phyloP scores from a whole-genome alignment of 2,329 filamentous ascomycete genomes.

The Sordariomycetes sp. region DNA sequence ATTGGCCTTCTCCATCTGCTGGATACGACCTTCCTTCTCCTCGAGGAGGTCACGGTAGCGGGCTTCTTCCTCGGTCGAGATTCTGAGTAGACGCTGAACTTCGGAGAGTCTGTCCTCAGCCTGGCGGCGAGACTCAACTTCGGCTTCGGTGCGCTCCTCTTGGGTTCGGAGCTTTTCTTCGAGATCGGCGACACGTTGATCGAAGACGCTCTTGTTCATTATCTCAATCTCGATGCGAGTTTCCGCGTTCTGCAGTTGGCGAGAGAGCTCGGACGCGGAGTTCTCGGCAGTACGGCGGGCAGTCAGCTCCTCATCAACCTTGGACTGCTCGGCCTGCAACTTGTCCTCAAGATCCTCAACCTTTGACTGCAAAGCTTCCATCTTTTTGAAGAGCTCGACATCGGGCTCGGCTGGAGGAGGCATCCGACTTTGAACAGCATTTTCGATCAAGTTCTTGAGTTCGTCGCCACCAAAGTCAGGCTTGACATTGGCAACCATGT shows the following conservation, averaged over 20 bases:
- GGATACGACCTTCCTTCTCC: slow-evolving; percentile 60
- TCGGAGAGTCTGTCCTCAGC: slow-evolving; percentile 67
- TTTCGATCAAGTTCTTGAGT: slow-evolving; percentile 53
- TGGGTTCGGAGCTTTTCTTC: slow-evolving; percentile 59
- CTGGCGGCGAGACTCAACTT: slow-evolving; percentile 52
- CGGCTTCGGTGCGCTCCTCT: slow-evolving; percentile 54
- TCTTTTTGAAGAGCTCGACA: slow-evolving; percentile 41
- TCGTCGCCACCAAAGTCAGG: slow-evolving; percentile 30
- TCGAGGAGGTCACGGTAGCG: slow-evolving; percentile 58
- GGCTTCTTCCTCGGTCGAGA: slow-evolving; percentile 64
- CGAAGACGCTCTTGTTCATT: slow-evolving; percentile 48
- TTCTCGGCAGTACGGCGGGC: slow-evolving; percentile 45
- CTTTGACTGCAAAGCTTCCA: slow-evolving; percentile 50
- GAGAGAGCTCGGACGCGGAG: slow-evolving; percentile 39
- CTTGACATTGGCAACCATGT: slow-evolving; percentile 18
- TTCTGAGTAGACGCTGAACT: slow-evolving; percentile 58
- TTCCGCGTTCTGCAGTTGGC: slow-evolving; percentile 47
- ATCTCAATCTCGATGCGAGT: slow-evolving; percentile 52
- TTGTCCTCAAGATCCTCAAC: slow-evolving; percentile 51
- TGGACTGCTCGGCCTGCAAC: slow-evolving; percentile 35
- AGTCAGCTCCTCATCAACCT: slow-evolving; percentile 37
- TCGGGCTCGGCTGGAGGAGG: slow-evolving; percentile 39
- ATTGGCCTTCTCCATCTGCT: slow-evolving; percentile 44
- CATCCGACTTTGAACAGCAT: slow-evolving; percentile 50
- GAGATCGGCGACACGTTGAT: slow-evolving; percentile 56